Conservation (phyloP, 345 rosid species). For the Triadica sebifera region DNA sequence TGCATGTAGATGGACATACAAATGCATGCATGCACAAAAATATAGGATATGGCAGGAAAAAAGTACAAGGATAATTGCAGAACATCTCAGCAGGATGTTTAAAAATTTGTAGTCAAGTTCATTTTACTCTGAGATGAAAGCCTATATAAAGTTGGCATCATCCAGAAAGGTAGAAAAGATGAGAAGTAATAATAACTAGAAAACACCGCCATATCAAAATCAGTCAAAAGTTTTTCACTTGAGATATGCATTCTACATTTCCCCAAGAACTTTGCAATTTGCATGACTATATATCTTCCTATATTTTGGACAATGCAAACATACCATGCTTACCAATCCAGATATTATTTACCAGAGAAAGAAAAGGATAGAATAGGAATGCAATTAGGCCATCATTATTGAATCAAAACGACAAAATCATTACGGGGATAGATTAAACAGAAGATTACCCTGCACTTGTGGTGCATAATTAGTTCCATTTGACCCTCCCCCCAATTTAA, state of each 20-base stretch:
- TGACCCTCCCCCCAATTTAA: conserved; percentile 51
- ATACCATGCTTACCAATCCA: neutral
- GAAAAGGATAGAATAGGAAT: neutral
- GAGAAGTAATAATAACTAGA: neutral
- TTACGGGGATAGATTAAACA: neutral
- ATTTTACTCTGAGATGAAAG: neutral
- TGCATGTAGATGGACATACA: neutral
- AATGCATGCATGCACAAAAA: neutral
- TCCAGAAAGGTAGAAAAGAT: neutral
- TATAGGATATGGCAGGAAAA: neutral
- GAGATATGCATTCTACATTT: neutral
- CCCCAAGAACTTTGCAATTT: neutral
- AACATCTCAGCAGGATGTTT: neutral
- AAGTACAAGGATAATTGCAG: neutral
- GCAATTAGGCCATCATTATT: neutral
- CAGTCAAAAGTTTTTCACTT: neutral
- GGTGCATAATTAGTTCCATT: conserved; percentile 37
- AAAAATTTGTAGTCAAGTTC: neutral
- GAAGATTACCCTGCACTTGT: conserved; percentile 45
- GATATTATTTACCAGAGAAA: neutral
- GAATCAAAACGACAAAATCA: neutral
- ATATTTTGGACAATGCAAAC: neutral
- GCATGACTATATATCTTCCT: neutral
- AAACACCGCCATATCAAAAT: neutral
- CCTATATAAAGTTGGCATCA: neutral